A percentile compares a stretch with the other conserved stretches of the same genome.
Conservation (phyloP, 2,329 filamentous ascomycete species). For the Hypoxylon sp. region DNA sequence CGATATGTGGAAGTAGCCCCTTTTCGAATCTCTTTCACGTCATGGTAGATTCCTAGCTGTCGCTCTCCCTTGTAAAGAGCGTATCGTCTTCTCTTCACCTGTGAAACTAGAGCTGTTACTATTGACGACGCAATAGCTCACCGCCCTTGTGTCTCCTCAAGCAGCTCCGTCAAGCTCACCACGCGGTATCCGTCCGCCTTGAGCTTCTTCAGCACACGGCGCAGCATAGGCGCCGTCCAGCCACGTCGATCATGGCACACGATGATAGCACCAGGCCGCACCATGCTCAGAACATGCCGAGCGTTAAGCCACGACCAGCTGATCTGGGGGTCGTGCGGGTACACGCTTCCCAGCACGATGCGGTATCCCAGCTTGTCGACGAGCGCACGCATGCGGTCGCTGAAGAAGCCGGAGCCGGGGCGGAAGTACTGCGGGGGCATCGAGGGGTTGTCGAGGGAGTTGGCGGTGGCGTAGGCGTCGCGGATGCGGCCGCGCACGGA, state of each 20-base stretch:
- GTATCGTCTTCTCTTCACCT: too few relatives aligned
- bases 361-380: slow-evolving; percentile 70
- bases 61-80: too few relatives aligned
- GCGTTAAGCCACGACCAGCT: slow-evolving; percentile 74
- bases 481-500: slow-evolving; percentile 61
- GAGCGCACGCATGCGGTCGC: slow-evolving; percentile 69
- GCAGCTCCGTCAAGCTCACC: slow-evolving; percentile 74
- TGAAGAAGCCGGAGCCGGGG: slow-evolving; percentile 87
- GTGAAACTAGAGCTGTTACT: slow-evolving; percentile 6
- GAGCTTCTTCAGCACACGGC: slow-evolving; percentile 75
- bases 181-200: slow-evolving; percentile 73
- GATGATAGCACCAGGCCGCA: slow-evolving; percentile 78
- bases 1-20: too few relatives aligned
- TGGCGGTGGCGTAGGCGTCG: slow-evolving; percentile 47
- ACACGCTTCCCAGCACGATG: slow-evolving; percentile 83
- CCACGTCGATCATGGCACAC: slow-evolving; percentile 84
- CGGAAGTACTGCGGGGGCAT: slow-evolving; percentile 73
- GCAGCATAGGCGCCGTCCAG: slow-evolving; percentile 86
- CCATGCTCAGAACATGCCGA: slow-evolving; percentile 81
- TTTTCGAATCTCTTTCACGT: too few relatives aligned
- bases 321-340: slow-evolving; percentile 92
- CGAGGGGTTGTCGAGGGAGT: slow-evolving; percentile 36
- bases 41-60: too few relatives aligned
- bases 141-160: slow-evolving; percentile 52
- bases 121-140: slow-evolving; percentile 13